These are phyloP conservation scores for Fusarium xyrophilum DNA, from an alignment of 2,329 filamentous ascomycete species.

Conservation along the genomic window DNA sequence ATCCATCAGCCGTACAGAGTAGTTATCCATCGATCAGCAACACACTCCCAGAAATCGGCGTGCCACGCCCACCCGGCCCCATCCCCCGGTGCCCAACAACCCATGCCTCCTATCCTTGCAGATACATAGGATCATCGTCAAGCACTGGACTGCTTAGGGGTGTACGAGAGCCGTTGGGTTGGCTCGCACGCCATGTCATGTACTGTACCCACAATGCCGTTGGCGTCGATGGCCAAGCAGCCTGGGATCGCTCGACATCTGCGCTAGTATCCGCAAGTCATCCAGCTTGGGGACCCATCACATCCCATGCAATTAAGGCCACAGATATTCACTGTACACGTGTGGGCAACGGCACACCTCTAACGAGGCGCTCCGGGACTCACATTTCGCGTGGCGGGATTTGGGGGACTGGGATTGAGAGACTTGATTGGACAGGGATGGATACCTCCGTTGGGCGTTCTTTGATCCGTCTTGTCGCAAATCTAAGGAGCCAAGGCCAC, in stretches of 20 bases:
- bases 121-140: constrained; percentile 32
- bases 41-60: constrained; percentile 26
- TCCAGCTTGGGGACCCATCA: constrained; percentile 32
- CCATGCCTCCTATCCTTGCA: constrained; percentile 35
- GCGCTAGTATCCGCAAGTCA: constrained; percentile 43
- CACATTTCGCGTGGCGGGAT: constrained; percentile 32
- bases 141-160: constrained; percentile 18
- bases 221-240: constrained; percentile 38
- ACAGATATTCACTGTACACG: constrained; percentile 37
- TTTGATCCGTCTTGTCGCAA: constrained; percentile 39
- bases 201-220: constrained; percentile 36
- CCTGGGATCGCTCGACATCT: constrained; percentile 37
- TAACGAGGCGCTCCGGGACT: constrained; percentile 31
- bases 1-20: constrained; percentile 35
- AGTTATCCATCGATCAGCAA: constrained; percentile 26
- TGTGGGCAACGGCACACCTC: constrained; percentile 39
- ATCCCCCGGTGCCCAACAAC: constrained; percentile 37
- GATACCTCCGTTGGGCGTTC: constrained; percentile 33
- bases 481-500: constrained; percentile 36
- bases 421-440: constrained; percentile 18
- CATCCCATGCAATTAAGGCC: constrained; percentile 40
- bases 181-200: constrained; percentile 34
- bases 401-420: constrained; percentile 15
- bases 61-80: constrained; percentile 35
- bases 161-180: constrained; percentile 36